Evolutionary conservation across 306 rosid genomes (phyloP), one percentile per base, ranked within the genome.

Genomic region (Dryas octopetala): DNA sequence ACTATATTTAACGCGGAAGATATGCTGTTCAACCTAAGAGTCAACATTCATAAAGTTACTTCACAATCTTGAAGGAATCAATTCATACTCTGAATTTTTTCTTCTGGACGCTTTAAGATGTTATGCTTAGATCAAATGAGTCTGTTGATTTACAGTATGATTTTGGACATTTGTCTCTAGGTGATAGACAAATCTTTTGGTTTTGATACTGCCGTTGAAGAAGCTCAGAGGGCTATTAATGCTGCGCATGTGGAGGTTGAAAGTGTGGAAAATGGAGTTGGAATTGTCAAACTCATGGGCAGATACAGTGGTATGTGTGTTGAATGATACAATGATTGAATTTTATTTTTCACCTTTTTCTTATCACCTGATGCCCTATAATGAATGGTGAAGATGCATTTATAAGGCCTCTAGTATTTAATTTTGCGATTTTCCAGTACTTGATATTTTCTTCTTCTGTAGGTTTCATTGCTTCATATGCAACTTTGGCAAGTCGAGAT

Each of bases 161-260:
- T 79, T 41, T 70, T 52, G 40, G 60, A 16, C n/a, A 69, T 43
- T 83, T 83, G 76, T 71, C 46, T 81, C 74, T 76, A 94, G 98
- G 98, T 94, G 75, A 94, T 94, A 82, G 98, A 94, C 89, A 94
- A 84, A 83, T 91, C 98, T 76, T 94, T 94, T 89, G 98, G 98
- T 70, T 94, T 94, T 80, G 98, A 94, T 76, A 91, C 97, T 75
- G 97, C 97, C 63, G 98, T 91, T 75, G 96, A 94, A 87, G 98
- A 94, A 91, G 97, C 98, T 66, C 98, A 91, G 76, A 86, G 98
- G 80, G 98, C 98, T 68, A 91, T 94, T 60, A 84, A 90, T 28
- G 98, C 98, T 71, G 97, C 98, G 57, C 98, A 94, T 71, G 96
- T 94, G 45, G 98, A 94, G 88, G 98, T 85, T 81, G 91, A 87